A percentile compares a stretch with the other conserved stretches of the same genome.
Conservation (phyloP, 805 yeast species). For the Pichia thaimueangensis region DNA sequence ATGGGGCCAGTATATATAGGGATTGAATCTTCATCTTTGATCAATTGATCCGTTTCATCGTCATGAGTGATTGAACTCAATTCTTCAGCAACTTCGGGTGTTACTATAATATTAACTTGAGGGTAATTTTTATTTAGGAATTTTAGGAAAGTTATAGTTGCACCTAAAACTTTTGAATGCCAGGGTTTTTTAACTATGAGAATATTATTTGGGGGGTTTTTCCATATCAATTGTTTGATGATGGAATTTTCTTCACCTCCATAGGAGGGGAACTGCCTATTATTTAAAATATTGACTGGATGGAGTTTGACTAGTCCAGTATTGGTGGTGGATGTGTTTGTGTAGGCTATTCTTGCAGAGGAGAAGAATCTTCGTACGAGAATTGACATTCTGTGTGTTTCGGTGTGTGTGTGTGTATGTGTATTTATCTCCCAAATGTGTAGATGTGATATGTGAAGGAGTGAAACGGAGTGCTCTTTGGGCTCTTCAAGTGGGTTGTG, state of each 20-base stretch:
- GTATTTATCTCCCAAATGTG: too few species aligned
- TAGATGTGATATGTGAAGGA: too few species aligned
- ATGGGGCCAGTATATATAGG: conserved; percentile 52
- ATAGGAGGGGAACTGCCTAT: conserved; percentile 42
- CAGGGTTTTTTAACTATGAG: conserved; percentile 82
- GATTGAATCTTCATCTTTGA: not conserved
- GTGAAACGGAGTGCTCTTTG: too few species aligned
- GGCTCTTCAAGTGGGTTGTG: too few species aligned
- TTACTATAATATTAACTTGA: conserved; percentile 68
- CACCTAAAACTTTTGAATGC: conserved; percentile 55
- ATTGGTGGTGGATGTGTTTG: not conserved
- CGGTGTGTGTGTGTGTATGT: not conserved
- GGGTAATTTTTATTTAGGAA: conserved; percentile 61
- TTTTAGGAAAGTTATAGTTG: conserved; percentile 59
- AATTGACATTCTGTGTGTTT: not conserved
- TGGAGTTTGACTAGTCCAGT: conserved; percentile 4
- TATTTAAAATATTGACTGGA: conserved; percentile 12
- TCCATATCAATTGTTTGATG: conserved; percentile 63
- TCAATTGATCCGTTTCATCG: not conserved
- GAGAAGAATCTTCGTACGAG: conserved; percentile 2
- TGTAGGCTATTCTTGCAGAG: not conserved
- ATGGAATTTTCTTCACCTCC: conserved; percentile 52
- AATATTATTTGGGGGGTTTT: conserved; percentile 64
- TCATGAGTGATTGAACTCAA: conserved; percentile 23
- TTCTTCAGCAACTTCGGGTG: conserved; percentile 69